Conservation (phyloP, 2,329 filamentous ascomycete genomes). For the Pestalotiopsis sp. region DNA sequence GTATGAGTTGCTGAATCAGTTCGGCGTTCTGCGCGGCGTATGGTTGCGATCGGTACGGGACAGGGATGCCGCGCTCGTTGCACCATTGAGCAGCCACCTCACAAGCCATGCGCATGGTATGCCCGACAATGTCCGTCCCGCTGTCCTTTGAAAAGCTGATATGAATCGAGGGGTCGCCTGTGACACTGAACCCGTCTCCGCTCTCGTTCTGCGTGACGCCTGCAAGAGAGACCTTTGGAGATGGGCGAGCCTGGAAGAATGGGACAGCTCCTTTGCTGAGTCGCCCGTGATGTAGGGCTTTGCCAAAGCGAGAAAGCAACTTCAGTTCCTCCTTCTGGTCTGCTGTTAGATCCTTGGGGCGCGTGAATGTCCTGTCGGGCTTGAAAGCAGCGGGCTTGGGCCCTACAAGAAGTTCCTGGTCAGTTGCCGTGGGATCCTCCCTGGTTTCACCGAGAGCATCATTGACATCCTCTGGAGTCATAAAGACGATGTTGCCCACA, state of each 20-base stretch:
- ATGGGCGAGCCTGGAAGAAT: constrained; percentile 44
- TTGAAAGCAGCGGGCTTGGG: constrained; percentile 19
- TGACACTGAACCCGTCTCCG: constrained; percentile 30
- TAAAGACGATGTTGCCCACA: constrained; percentile 57
- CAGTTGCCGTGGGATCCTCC: constrained; percentile 25
- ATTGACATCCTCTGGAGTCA: constrained; percentile 55
- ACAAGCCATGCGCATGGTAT: constrained; percentile 63
- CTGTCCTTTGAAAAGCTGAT: constrained; percentile 33
- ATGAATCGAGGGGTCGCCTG: constrained; percentile 54
- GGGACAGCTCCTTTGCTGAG: constrained; percentile 52
- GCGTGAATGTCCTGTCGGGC: constrained; percentile 45
- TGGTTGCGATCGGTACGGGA: constrained; percentile 58
- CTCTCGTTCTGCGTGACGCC: constrained; percentile 25
- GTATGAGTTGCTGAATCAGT: constrained; percentile 37
- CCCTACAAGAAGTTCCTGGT: constrained; percentile 35
- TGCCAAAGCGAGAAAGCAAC: constrained; percentile 49
- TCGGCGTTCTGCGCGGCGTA: constrained; percentile 39
- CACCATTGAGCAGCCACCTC: constrained; percentile 65
- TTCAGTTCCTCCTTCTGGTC: constrained; percentile 47
- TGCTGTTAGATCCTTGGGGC: constrained; percentile 41
- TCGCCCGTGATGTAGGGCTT: constrained; percentile 43
- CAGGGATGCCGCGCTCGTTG: constrained; percentile 55
- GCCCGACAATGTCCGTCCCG: constrained; percentile 42
- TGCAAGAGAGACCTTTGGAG: constrained; percentile 45
- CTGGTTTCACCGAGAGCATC: constrained; percentile 39